phyloP scores from a whole-genome alignment of 2,329 filamentous ascomycete genomes.

The Paracoccidioides brasiliensis region DNA sequence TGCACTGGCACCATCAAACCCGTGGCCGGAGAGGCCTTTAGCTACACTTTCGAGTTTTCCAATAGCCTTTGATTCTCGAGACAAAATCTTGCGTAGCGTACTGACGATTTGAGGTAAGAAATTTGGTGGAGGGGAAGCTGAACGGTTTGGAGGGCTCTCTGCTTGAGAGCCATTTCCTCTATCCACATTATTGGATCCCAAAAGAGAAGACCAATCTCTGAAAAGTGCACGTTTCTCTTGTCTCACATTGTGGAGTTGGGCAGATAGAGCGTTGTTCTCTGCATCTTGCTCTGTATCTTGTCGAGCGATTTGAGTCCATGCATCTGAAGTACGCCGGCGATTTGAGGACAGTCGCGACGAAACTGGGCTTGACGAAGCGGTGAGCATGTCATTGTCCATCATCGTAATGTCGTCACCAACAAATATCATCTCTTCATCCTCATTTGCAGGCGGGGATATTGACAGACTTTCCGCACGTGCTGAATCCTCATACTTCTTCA shows the following conservation, averaged over 20 bases:
- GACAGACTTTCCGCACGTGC: neutral
- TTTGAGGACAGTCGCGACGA: neutral
- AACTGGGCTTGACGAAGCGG: conserved; percentile 1
- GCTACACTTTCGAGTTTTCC: conserved; percentile 24
- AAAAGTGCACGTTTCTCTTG: conserved; percentile 30
- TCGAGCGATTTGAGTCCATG: conserved; percentile 6
- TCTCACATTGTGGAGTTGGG: conserved; percentile 27
- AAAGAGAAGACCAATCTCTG: conserved; percentile 25
- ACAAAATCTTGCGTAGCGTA: conserved; percentile 23
- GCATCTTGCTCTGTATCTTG: conserved; percentile 2
- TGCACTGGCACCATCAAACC: conserved; percentile 24
- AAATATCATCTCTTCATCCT: conserved; percentile 16
- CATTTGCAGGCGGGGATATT: neutral
- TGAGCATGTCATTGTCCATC: conserved; percentile 1
- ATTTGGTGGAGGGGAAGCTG: conserved; percentile 24
- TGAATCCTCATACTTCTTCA: conserved; percentile 1
- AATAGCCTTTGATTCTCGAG: conserved; percentile 27
- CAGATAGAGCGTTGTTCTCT: conserved; percentile 15
- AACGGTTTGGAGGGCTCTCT: neutral
- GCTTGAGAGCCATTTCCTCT: too few relatives aligned
- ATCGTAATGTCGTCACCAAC: conserved; percentile 1
- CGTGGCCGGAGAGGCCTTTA: conserved; percentile 25
- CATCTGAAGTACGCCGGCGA: neutral
- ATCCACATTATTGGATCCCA: conserved; percentile 13
- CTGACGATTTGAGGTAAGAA: conserved; percentile 27